Evolutionary conservation across 202 grass and related monocot species (phyloP).

Genomic region (Panicum virgatum): DNA sequence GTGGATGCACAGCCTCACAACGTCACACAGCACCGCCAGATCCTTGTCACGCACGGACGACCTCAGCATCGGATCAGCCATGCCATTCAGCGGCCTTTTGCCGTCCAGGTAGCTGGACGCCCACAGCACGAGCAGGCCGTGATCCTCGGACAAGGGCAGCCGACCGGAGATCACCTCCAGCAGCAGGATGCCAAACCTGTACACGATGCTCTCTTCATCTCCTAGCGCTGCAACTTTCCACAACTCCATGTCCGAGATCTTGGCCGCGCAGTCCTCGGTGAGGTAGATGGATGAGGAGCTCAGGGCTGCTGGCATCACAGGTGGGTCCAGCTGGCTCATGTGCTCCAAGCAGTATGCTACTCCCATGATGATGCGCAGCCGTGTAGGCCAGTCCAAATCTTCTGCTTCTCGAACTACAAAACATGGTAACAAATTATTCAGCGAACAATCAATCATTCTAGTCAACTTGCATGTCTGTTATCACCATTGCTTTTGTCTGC

Average conservation of each 20-base stretch:
- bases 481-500: no score
- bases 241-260: constrained; percentile 67
- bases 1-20: constrained; percentile 58
- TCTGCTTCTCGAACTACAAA: constrained; percentile 77
- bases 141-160: constrained; percentile 68
- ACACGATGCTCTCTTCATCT: constrained; percentile 49
- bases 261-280: constrained; percentile 86
- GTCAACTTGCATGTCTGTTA: no score
- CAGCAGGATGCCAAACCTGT: constrained; percentile 70
- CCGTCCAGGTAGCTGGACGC: constrained; percentile 78
- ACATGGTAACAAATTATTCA: not conserved
- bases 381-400: constrained; percentile 64
- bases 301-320: constrained; percentile 46
- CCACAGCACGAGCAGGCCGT: constrained; percentile 71
- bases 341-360: constrained; percentile 77
- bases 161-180: constrained; percentile 84
- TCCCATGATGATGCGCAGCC: constrained; percentile 74
- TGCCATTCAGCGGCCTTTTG: constrained; percentile 50
- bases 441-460: no score
- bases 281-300: constrained; percentile 81
- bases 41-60: constrained; percentile 45
- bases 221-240: constrained; percentile 17
- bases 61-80: constrained; percentile 63
- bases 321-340: constrained; percentile 57
- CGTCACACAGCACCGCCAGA: constrained; percentile 43